Evolutionary conservation across 805 yeast species (phyloP).

Genomic region (Phaffomyces opuntiae): DNA sequence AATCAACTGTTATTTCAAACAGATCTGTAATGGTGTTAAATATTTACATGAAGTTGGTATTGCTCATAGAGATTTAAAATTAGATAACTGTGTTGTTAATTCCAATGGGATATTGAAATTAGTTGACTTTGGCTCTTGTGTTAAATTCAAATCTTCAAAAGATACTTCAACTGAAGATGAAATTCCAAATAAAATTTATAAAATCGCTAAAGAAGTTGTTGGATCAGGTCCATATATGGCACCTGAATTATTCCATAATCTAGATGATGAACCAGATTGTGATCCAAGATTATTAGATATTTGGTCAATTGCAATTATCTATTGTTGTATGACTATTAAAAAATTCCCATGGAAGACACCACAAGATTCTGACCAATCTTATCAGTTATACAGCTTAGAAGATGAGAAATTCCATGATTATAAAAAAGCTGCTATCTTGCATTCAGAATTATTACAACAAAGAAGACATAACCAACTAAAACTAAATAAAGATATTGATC

Average conservation of each 20-base stretch:
- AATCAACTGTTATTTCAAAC: conserved; percentile 75
- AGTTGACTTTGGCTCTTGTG: conserved; percentile 82
- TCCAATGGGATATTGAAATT: conserved; percentile 66
- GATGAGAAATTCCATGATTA: conserved; percentile 80
- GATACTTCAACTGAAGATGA: conserved; percentile 25
- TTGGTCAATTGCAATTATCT: conserved; percentile 81
- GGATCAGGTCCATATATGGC: conserved; percentile 86
- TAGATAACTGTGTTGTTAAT: conserved; percentile 79
- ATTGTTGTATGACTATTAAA: conserved; percentile 80
- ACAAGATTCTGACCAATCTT: conserved; percentile 60
- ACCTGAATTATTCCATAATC: conserved; percentile 61
- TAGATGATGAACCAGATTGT: conserved; percentile 31
- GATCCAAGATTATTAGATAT: conserved; percentile 77
- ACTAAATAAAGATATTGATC: not conserved
- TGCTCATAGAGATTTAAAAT: conserved; percentile 76
- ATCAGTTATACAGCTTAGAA: conserved; percentile 51
- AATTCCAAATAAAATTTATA: conserved; percentile 44
- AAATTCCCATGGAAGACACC: conserved; percentile 89
- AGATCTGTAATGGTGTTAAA: conserved; percentile 62
- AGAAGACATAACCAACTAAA: conserved; percentile 39
- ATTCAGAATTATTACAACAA: conserved; percentile 54
- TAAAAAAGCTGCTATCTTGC: conserved; percentile 62
- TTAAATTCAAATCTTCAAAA: conserved; percentile 65
- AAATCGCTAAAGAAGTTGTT: conserved; percentile 35
- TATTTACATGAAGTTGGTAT: conserved; percentile 73